Conservation (phyloP, 2,329 filamentous ascomycete species). For the Coleophoma cylindrospora region DNA sequence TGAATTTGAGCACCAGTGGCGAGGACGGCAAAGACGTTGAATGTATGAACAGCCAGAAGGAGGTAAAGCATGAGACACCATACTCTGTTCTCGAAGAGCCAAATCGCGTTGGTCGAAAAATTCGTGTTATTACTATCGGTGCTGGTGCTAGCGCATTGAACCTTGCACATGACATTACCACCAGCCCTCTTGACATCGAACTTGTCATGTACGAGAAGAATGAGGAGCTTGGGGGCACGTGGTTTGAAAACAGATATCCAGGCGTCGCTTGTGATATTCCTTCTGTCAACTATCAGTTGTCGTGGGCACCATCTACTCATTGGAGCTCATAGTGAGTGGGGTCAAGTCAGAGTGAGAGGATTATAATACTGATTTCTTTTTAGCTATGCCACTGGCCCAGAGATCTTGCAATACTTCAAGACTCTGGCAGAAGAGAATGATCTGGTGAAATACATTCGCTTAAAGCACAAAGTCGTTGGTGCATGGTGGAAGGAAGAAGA, state of each 20-base stretch:
- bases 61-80: neutral
- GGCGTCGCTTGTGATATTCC: conserved; percentile 40
- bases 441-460: conserved; percentile 35
- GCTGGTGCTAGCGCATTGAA: conserved; percentile 40
- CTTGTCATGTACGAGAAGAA: conserved; percentile 42
- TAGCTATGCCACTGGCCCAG: conserved; percentile 31
- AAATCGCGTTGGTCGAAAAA: conserved; percentile 22
- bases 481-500: conserved; percentile 36
- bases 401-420: conserved; percentile 31
- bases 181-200: conserved; percentile 26
- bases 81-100: conserved; percentile 10
- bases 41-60: neutral
- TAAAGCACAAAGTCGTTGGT: conserved; percentile 36
- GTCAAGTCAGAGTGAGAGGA: conserved; percentile 28
- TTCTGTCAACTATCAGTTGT: conserved; percentile 33
- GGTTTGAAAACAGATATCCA: conserved; percentile 52
- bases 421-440: conserved; percentile 24
- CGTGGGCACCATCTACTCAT: conserved; percentile 5
- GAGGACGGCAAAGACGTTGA: neutral
- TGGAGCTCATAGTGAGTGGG: conserved; percentile 1
- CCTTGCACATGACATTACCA: conserved; percentile 37
- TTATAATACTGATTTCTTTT: conserved; percentile 43
- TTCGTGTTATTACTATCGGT: conserved; percentile 41
- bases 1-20: neutral
- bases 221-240: conserved; percentile 43